Evolutionary conservation across 1,284 basidiomycete species (phyloP), one percentile per base, ranked within the genome.

Genomic region (Xerocomus amazonicus): DNA sequence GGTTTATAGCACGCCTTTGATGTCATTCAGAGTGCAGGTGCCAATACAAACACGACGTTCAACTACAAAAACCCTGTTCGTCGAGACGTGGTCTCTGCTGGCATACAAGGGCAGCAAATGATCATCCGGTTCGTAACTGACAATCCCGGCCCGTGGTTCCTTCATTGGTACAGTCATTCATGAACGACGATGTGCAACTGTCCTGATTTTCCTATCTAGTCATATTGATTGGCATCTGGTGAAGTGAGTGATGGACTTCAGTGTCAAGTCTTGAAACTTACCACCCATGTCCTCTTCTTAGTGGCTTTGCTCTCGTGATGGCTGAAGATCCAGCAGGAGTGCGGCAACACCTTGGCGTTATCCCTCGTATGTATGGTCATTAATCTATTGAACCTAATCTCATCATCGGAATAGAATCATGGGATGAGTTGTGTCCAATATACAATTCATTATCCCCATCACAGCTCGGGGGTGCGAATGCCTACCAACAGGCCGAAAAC

Each of bases 221-320:
- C 74, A 75, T 54, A 72, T 77, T 51, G 72, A 80, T 43, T 77
- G 73, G 71, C 75, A 77, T 62, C 56, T 78, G 3, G 67, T 73
- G 49, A 57, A 59, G 62, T 64, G 43, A 57, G 61, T 53, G 13
- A 39, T 47, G 14, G 14, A 38, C 16, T 33, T 17, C 9, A 26
- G n/a, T 27, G 19, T 19, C 10, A 17, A 8, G 10, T 36, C 7
- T 10, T 6, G 17, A 41, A 23, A 14, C 9, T 7, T 9, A 44
- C 19, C 19, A 17, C 35, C 56, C 27, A 54, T 31, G 16, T 14
- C 19, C 7, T 19, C 31, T 28, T 19, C 31, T 28, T 45, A 66
- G 62, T 40, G 73, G 73, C 9, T 61, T 75, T 9, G 70, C 70
- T 33, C 54, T 74, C 12, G 69, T 75, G 4, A 63, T 75, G 43